Base-by-base conservation (phyloP, 768 basidiomycete species). In the Termitomyces eurrhizus region DNA sequence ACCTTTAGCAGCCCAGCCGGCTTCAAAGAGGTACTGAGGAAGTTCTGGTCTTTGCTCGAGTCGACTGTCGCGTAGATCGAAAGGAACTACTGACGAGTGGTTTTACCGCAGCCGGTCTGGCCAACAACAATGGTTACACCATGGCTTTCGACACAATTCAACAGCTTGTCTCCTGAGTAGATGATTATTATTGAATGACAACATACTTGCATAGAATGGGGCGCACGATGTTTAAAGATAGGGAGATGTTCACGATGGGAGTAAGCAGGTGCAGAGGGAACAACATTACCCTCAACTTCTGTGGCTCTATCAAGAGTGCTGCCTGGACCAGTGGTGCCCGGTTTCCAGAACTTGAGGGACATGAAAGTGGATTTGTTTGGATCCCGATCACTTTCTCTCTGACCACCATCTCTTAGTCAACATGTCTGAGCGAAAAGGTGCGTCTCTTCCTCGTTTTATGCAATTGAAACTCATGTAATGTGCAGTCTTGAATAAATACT, bases 81-180 rank as follows among this genome's bases (percentile, higher is more conserved):
- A 29, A 55, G 33, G 13, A 45, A 60, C 33, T 32, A 80, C 90
- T 71, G 65, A 96, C 95, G 96, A 64, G 96, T 99, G 7, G 95
- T 96, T 76, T 99, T 98, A 50, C 97, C 97, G 60, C 92, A 97
- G 3, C 97, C 97, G 0, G 97, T 98, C 68, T 98, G 92, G 9
- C 92, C 96, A 9, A 96, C 91, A 6, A 98, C 87, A 53, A 98
- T 92, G 2, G 88, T 81, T 9, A 95, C 89, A 4, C 89, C 89
- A 69, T 89, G 82, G 56, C 83, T 86, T 75, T 98, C 96, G 29
- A 98, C 74, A 60, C 88, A 87, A 67, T 92, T 90, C 8, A 98
- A 74, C 3, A 98, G 77, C 62, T 86, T 88, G 49, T 92, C 81
- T 55, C 86, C 93, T 95, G 70, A 21, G 26, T 16, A 26, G 32